Evolutionary conservation across 768 basidiomycete species (phyloP).

Genomic region (Nevesoporus exiguus): DNA sequence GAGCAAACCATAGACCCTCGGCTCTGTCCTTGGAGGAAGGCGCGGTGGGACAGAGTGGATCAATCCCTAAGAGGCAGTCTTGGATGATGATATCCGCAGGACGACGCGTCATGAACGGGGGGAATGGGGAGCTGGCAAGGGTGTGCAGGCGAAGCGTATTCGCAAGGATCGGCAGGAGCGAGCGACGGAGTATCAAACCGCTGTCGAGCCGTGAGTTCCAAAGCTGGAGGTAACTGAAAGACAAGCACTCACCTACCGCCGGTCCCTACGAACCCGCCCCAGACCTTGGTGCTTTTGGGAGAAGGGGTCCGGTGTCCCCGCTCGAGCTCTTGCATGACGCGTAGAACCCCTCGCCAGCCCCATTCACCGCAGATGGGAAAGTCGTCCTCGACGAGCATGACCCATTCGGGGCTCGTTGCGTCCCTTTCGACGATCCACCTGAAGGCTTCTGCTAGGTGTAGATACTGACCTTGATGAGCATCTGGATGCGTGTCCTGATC

Average conservation of each 20-base stretch:
- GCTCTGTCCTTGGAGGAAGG: not conserved
- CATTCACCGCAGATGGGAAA: slow-evolving; percentile 40
- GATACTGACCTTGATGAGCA: slow-evolving; percentile 32
- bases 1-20: slow-evolving; percentile 6
- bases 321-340: slow-evolving; percentile 33
- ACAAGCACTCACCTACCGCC: slow-evolving; percentile 35
- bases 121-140: slow-evolving; percentile 24
- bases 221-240: not conserved
- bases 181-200: slow-evolving; percentile 40
- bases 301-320: slow-evolving; percentile 12
- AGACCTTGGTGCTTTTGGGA: slow-evolving; percentile 18
- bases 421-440: slow-evolving; percentile 31
- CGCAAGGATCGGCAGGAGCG: slow-evolving; percentile 34
- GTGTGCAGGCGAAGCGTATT: slow-evolving; percentile 34
- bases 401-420: slow-evolving; percentile 34
- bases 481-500: slow-evolving; percentile 32
- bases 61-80: slow-evolving; percentile 39
- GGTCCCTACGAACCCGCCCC: slow-evolving; percentile 40
- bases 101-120: slow-evolving; percentile 27
- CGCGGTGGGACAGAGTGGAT: slow-evolving; percentile 36
- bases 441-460: slow-evolving; percentile 42
- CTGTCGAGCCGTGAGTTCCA: slow-evolving; percentile 19
- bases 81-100: slow-evolving; percentile 41
- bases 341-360: slow-evolving; percentile 33
- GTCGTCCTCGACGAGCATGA: slow-evolving; percentile 44